Evolutionary conservation across 176 grass and related monocot genomes (phyloP).

Genomic region (Rhipidocladum racemiflorum): DNA sequence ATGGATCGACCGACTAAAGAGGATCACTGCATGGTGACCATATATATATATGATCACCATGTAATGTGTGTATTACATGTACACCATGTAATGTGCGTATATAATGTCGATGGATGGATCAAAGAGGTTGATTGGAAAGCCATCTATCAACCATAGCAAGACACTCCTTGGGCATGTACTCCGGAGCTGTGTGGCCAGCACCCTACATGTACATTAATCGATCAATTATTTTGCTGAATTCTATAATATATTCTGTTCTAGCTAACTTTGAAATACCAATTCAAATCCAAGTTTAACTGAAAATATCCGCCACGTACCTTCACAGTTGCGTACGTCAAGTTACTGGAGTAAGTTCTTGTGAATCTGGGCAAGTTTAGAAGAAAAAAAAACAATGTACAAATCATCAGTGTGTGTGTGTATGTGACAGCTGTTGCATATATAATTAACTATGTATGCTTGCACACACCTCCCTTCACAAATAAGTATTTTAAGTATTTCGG

Average conservation of each 20-base stretch:
- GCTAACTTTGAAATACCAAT: neutral
- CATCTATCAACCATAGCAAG: slow-evolving; percentile 48
- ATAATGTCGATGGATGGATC: neutral
- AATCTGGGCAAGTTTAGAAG: slow-evolving; percentile 31
- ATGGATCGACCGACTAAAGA: too few relatives aligned
- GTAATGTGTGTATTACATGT: too few relatives aligned
- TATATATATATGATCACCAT: too few relatives aligned
- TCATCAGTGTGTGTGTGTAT: neutral
- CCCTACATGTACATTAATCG: slow-evolving; percentile 14
- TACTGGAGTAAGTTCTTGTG: slow-evolving; percentile 56
- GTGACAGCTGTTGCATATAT: neutral
- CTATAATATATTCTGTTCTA: neutral
- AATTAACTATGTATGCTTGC: neutral
- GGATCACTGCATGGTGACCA: too few relatives aligned
- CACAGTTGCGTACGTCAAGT: slow-evolving; percentile 64
- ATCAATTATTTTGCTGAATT: neutral
- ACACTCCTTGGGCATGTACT: slow-evolving; percentile 59
- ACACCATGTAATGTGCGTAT: too few relatives aligned
- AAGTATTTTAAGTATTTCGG: too few relatives aligned
- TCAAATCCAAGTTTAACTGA: neutral
- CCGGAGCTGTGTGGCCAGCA: slow-evolving; percentile 56
- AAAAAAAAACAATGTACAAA: neutral
- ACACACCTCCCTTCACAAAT: neutral
- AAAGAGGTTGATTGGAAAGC: slow-evolving; percentile 38
- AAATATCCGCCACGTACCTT: slow-evolving; percentile 45